Evolutionary conservation across 2,329 filamentous ascomycete genomes (phyloP), one percentile per base, ranked within the genome.

Genomic region (Nannizzia gypsea): DNA sequence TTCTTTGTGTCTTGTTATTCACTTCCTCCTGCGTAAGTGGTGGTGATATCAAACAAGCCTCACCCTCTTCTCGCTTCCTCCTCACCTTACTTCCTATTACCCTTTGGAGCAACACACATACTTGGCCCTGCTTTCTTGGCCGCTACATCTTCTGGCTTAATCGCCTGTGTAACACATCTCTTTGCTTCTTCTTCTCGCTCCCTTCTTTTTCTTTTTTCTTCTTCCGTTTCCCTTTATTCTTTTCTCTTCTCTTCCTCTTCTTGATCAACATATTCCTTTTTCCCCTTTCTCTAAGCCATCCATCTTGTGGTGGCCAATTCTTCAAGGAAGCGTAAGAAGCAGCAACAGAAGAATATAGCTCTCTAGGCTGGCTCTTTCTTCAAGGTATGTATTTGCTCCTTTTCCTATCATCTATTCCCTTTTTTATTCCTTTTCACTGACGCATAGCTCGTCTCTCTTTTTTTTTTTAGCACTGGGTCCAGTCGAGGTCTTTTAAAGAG

Each of bases 181-280:
- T 31, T 50, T 36, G 38, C 24, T 26, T 17, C 13, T 20, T 15
- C 24, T 40, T 36, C 22, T 48, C n/a, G n/a, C n/a, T n/a, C n/a
- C 31, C 31, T 34, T 11, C 13, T 15, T 42, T 46, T 48, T 20
- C 13, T 48, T 6, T 48, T 48, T 48, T 24, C 22, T 48, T 9
- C n/a, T 48, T 20, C n/a, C 44, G 9, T 26, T 20, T 50, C 46
- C 26, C 46, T 26, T 11, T 28, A n/a, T 28, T 17, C 15, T 54
- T 26, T 31, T 20, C 31, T 54, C n/a, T 26, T 54, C 31, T 17
- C 5, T n/a, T 17, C 6, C 26, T 52, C 15, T 50, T 31, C 31
- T 34, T 46, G 34, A 57, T 57, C 24, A 31, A 9, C 38, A 24
- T 44, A 57, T 44, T 57, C 38, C 38, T 40, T 44, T 57, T 57